Evolutionary conservation across 2,329 filamentous ascomycete genomes (phyloP).

Genomic region (Trichoderma sp.): DNA sequence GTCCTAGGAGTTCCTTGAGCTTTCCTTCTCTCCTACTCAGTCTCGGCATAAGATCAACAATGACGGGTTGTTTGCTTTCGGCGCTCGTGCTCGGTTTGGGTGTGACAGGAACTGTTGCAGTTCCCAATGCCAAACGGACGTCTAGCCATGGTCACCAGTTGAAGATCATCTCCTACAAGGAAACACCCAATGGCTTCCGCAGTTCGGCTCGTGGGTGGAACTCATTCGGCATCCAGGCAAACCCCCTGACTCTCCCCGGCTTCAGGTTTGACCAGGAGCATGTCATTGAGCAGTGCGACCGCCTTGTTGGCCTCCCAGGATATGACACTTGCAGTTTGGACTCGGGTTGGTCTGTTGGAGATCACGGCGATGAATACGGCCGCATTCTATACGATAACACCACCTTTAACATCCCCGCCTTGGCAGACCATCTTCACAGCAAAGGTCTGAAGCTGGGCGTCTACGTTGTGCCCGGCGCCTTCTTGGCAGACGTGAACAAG

Average conservation of each 20-base stretch:
- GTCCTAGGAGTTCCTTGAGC: neutral
- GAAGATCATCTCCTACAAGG: slow-evolving; percentile 21
- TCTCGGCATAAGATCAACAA: neutral
- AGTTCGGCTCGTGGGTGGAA: slow-evolving; percentile 24
- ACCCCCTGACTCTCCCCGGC: slow-evolving; percentile 11
- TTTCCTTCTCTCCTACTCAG: neutral
- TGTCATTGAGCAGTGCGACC: slow-evolving; percentile 22
- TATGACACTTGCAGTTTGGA: slow-evolving; percentile 25
- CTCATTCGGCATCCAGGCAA: slow-evolving; percentile 23
- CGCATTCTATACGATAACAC: slow-evolving; percentile 22
- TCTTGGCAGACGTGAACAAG: slow-evolving; percentile 22
- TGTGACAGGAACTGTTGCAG: slow-evolving; percentile 7
- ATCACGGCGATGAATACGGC: slow-evolving; percentile 23
- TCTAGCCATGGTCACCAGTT: neutral
- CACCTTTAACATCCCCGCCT: slow-evolving; percentile 21
- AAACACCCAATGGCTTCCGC: slow-evolving; percentile 21
- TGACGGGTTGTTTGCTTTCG: slow-evolving; percentile 4
- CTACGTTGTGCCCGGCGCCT: slow-evolving; percentile 24
- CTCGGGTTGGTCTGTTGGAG: slow-evolving; percentile 25
- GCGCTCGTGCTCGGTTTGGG: slow-evolving; percentile 14
- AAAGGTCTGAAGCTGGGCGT: slow-evolving; percentile 22
- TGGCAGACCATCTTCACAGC: slow-evolving; percentile 23
- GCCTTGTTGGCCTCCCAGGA: slow-evolving; percentile 15
- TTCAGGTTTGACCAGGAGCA: slow-evolving; percentile 23
- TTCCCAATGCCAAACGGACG: slow-evolving; percentile 5